Conservation (phyloP, 257 asterid genomes). For the Solanum appendiculatum region DNA sequence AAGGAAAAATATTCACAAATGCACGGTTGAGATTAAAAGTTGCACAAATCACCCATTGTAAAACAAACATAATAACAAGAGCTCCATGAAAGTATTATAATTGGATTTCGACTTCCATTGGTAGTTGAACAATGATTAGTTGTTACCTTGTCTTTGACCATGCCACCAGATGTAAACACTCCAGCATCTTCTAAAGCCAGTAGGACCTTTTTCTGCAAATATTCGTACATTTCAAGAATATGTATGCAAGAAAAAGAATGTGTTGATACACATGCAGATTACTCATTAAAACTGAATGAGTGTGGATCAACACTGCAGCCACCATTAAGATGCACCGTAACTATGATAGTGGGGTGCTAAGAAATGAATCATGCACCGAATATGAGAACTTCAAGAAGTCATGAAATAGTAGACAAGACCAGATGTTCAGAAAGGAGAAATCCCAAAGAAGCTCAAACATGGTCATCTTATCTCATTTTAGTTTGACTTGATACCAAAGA, state of each 20-base stretch:
- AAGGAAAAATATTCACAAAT: not conserved
- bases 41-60: not conserved
- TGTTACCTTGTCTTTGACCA: constrained; percentile 85
- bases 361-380: not conserved
- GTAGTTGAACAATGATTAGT: not conserved
- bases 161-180: constrained; percentile 84
- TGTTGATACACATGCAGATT: not conserved
- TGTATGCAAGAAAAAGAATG: not conserved
- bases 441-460: not conserved
- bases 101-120: not conserved
- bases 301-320: not conserved
- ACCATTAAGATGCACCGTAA: not conserved
- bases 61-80: not conserved
- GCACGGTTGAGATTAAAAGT: not conserved
- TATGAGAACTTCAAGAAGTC: not conserved
- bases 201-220: constrained; percentile 71
- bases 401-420: not conserved
- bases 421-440: not conserved
- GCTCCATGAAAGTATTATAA: not conserved
- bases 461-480: not conserved
- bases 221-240: constrained; percentile 9
- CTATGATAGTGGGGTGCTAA: not conserved
- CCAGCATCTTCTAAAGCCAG: constrained; percentile 88
- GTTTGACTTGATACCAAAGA: not conserved
- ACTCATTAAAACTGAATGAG: not conserved